phyloP scores from a whole-genome alignment of 176 grass and related monocot species.

The Olyra latifolia region DNA sequence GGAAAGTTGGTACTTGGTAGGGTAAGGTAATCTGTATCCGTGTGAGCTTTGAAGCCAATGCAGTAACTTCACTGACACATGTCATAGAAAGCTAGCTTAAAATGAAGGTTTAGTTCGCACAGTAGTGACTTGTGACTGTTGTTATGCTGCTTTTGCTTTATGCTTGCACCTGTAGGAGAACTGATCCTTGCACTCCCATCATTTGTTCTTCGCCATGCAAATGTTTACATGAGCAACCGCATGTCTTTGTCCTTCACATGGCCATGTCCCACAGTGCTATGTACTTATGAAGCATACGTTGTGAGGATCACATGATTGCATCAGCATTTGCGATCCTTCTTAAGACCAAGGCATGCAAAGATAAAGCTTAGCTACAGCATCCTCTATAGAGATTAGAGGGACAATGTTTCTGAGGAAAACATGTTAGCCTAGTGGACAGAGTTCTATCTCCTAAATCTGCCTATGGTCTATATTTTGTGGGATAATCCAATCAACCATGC shows the following conservation, averaged over 20 bases:
- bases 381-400: not conserved
- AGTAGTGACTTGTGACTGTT: not conserved
- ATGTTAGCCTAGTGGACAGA: not conserved
- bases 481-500: too few species aligned
- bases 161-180: not conserved
- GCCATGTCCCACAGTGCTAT: constrained; percentile 8
- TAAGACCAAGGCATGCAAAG: constrained; percentile 6
- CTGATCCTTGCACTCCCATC: not conserved
- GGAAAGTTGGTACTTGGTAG: constrained; percentile 27
- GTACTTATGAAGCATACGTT: constrained; percentile 34
- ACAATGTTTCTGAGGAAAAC: not conserved
- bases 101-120: constrained; percentile 4
- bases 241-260: constrained; percentile 24
- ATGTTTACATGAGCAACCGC: not conserved
- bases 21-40: constrained; percentile 27
- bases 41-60: constrained; percentile 46
- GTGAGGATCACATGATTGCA: constrained; percentile 37
- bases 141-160: constrained; percentile 32
- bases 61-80: constrained; percentile 37
- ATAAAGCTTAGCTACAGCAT: not conserved
- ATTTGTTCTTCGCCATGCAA: not conserved
- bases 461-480: too few species aligned
- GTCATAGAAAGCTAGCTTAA: constrained; percentile 28
- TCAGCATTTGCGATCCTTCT: constrained; percentile 14
- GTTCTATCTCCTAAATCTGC: too few species aligned